Conservation (phyloP, 768 basidiomycete species). For the Lactarius psammicola region DNA sequence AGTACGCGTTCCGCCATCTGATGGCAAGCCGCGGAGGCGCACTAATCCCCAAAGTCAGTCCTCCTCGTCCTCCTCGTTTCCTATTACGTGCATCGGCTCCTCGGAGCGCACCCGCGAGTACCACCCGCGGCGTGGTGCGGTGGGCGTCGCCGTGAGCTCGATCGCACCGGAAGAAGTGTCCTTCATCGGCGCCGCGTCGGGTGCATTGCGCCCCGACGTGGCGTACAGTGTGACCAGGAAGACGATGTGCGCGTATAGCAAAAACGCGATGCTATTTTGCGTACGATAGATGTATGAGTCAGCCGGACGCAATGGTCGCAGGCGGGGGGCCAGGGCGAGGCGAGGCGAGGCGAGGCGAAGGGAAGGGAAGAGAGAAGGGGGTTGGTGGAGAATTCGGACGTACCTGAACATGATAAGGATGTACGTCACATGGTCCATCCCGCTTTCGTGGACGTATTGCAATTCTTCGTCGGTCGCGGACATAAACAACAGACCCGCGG, state of each 20-base stretch:
- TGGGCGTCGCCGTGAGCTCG: constrained; percentile 40
- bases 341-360: not conserved
- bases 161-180: constrained; percentile 39
- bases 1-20: not conserved
- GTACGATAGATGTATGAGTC: not conserved
- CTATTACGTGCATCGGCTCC: constrained; percentile 44
- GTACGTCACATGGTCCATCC: constrained; percentile 92
- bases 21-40: not conserved
- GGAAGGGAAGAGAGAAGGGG: too few relatives aligned
- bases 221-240: constrained; percentile 68
- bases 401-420: constrained; percentile 81
- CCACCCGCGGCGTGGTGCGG: constrained; percentile 49
- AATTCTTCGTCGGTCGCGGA: constrained; percentile 93
- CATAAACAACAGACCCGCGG: constrained; percentile 71
- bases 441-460: constrained; percentile 58
- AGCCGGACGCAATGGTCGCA: not conserved
- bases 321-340: not conserved
- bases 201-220: constrained; percentile 58
- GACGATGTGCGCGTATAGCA: constrained; percentile 71
- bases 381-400: constrained; percentile 5
- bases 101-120: constrained; percentile 57
- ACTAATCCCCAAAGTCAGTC: constrained; percentile 5
- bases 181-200: constrained; percentile 27
- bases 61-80: constrained; percentile 41
- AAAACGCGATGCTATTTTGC: constrained; percentile 59